These are phyloP conservation scores for Ceratopteris richardii DNA, from an alignment of 75 land plant genomes.

Conservation along the genomic window DNA sequence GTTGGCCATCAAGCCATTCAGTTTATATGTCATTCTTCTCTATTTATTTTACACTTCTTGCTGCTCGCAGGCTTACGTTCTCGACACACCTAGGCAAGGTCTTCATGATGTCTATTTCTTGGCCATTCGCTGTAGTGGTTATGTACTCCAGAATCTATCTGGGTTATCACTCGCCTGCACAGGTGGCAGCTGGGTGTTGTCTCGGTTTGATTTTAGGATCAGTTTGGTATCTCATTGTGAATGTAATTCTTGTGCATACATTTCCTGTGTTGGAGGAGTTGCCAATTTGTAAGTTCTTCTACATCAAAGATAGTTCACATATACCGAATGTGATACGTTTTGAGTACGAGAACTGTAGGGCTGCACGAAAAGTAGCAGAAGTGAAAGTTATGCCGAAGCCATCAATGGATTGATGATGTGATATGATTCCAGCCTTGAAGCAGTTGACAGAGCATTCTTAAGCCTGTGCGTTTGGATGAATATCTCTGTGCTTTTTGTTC, in stretches of 20 bases:
- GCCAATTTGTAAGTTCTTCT: slow-evolving; percentile 45
- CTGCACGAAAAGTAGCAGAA: slow-evolving; percentile 37
- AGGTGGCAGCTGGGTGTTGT: slow-evolving; percentile 75
- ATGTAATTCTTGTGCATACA: slow-evolving; percentile 27
- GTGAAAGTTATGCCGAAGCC: slow-evolving; percentile 10
- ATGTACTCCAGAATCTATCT: slow-evolving; percentile 89
- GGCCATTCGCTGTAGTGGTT: slow-evolving; percentile 65
- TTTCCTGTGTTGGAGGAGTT: slow-evolving; percentile 73
- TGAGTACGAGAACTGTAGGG: slow-evolving; percentile 85
- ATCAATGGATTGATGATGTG: slow-evolving; percentile 6
- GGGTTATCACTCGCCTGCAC: slow-evolving; percentile 78
- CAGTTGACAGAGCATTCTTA: too few relatives aligned
- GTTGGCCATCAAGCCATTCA: slow-evolving; percentile 99
- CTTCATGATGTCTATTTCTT: slow-evolving; percentile 24
- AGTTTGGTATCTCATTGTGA: slow-evolving; percentile 67
- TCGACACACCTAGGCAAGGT: slow-evolving; percentile 10
- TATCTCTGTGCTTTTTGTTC: too few relatives aligned
- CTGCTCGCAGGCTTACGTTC: slow-evolving; percentile 16
- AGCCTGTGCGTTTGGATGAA: too few relatives aligned
- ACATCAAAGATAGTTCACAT: slow-evolving; percentile 80
- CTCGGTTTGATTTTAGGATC: slow-evolving; percentile 55
- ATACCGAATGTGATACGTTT: slow-evolving; percentile 75
- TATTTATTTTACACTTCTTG: slow-evolving; percentile 48
- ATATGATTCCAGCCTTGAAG: too few relatives aligned
- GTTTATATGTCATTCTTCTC: slow-evolving; percentile 98